Evolutionary conservation across 2,329 filamentous ascomycete species (phyloP).

Genomic region (Onygenales sp.): DNA sequence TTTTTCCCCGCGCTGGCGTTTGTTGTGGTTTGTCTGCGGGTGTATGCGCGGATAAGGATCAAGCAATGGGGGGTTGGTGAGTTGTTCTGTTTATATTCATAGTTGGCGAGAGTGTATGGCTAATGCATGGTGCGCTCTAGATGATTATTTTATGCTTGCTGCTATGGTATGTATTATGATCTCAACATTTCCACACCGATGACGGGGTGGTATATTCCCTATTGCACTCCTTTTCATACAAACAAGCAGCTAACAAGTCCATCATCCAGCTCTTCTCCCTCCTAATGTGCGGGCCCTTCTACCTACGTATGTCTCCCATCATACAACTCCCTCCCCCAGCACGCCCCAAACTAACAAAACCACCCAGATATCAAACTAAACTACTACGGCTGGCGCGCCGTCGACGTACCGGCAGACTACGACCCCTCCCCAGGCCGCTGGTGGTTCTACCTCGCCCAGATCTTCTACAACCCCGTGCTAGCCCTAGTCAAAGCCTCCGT

Average conservation of each 20-base stretch:
- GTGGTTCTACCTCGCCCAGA: conserved; percentile 1
- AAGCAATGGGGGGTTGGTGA: background rate
- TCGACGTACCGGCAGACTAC: background rate
- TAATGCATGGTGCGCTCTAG: background rate
- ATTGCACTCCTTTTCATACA: too few relatives aligned
- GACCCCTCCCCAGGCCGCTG: background rate
- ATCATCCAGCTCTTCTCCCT: background rate
- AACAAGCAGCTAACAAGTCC: too few relatives aligned
- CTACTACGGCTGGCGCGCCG: background rate
- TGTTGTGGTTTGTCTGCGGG: background rate
- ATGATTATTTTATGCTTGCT: too few relatives aligned
- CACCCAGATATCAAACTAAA: background rate
- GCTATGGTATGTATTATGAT: too few relatives aligned
- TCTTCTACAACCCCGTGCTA: conserved; percentile 2
- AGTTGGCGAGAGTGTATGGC: background rate
- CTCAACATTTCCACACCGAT: too few relatives aligned
- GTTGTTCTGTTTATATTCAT: background rate
- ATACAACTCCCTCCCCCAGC: background rate
- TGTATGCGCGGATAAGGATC: background rate
- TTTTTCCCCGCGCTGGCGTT: background rate
- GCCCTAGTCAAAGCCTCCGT: conserved; percentile 2
- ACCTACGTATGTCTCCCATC: background rate
- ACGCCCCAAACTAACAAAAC: background rate
- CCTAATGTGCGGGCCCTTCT: background rate
- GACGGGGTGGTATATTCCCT: too few relatives aligned